These are phyloP conservation scores for Parascedosporium putredinis DNA, from an alignment of 2,329 filamentous ascomycete genomes.

Conservation along the genomic window DNA sequence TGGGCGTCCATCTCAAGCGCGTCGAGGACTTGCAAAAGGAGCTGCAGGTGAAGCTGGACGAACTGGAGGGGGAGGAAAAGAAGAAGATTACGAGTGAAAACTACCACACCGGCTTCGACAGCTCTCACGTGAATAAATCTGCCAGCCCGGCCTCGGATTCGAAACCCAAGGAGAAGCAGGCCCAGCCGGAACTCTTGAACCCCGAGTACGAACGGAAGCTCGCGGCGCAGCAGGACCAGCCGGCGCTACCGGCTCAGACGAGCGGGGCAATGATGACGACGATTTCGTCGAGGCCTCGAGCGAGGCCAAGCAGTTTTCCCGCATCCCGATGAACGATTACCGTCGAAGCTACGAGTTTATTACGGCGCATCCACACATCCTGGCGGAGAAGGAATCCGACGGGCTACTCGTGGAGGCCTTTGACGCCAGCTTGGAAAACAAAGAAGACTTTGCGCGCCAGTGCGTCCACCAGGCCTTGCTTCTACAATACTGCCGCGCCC, in stretches of 20 bases:
- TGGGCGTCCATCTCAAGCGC: conserved; percentile 66
- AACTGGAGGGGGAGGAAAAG: conserved; percentile 74
- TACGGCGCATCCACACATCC: conserved; percentile 62
- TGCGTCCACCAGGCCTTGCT: conserved; percentile 90
- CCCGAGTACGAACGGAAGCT: conserved; percentile 7
- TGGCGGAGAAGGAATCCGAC: conserved; percentile 80
- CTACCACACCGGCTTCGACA: conserved; percentile 83
- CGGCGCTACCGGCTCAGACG: conserved; percentile 16
- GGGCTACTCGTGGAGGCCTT: conserved; percentile 87
- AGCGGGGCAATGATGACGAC: conserved; percentile 47
- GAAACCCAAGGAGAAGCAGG: conserved; percentile 30
- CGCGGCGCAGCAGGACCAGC: conserved; percentile 8
- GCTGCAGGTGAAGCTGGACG: conserved; percentile 60
- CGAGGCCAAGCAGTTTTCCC: conserved; percentile 69
- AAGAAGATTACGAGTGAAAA: conserved; percentile 91
- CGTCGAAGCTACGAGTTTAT: conserved; percentile 65
- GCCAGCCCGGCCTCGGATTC: conserved; percentile 22
- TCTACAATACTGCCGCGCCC: conserved; percentile 85
- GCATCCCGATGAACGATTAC: conserved; percentile 69
- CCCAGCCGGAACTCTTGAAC: conserved; percentile 56
- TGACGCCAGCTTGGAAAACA: conserved; percentile 68
- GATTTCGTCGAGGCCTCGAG: conserved; percentile 67
- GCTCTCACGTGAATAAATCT: conserved; percentile 65
- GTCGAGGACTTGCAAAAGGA: conserved; percentile 70
- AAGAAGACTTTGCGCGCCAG: conserved; percentile 67